Conservation (phyloP, 495 filamentous ascomycete genomes). For the Oidiodendron maius region DNA sequence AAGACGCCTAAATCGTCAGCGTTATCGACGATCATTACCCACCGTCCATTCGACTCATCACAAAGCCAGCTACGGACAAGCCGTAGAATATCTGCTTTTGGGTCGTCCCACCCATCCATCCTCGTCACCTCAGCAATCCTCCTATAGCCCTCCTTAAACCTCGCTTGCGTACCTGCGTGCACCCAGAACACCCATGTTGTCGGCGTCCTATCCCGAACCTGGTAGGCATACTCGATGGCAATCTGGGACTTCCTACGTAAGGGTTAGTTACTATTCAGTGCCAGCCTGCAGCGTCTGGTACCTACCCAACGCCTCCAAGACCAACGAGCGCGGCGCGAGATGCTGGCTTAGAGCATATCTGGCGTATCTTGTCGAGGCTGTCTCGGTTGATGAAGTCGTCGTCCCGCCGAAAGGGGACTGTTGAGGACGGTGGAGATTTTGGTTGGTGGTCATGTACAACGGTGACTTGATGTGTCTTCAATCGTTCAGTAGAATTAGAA, state of each 20-base stretch:
- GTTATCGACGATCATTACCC: slow-evolving; percentile 48
- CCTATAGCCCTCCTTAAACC: slow-evolving; percentile 33
- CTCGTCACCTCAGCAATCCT: slow-evolving; percentile 26
- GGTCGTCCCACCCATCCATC: slow-evolving; percentile 15
- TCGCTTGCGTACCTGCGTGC: slow-evolving; percentile 20
- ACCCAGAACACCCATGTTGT: slow-evolving; percentile 33
- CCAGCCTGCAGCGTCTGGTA: not conserved
- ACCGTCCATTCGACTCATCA: slow-evolving; percentile 27
- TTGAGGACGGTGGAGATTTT: too few species aligned
- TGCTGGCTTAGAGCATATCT: not conserved
- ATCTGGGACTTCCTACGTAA: slow-evolving; percentile 38
- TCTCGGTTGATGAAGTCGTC: not conserved
- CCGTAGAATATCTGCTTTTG: slow-evolving; percentile 19
- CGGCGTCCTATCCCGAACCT: slow-evolving; percentile 24
- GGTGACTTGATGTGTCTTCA: too few species aligned
- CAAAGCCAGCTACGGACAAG: slow-evolving; percentile 34
- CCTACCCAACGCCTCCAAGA: slow-evolving; percentile 43
- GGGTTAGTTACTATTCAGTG: slow-evolving; percentile 1
- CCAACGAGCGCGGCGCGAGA: slow-evolving; percentile 14
- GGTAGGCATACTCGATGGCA: slow-evolving; percentile 41
- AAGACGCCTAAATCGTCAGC: slow-evolving; percentile 39
- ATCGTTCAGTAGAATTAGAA: too few species aligned
- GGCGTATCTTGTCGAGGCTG: not conserved
- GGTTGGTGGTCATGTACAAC: too few species aligned
- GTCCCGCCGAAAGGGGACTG: not conserved